A percentile compares a stretch with the other conserved stretches of the same genome.
These are phyloP conservation scores for Triticum turgidum DNA, from an alignment of 176 grass and related monocot genomes.

Conservation along the genomic window DNA sequence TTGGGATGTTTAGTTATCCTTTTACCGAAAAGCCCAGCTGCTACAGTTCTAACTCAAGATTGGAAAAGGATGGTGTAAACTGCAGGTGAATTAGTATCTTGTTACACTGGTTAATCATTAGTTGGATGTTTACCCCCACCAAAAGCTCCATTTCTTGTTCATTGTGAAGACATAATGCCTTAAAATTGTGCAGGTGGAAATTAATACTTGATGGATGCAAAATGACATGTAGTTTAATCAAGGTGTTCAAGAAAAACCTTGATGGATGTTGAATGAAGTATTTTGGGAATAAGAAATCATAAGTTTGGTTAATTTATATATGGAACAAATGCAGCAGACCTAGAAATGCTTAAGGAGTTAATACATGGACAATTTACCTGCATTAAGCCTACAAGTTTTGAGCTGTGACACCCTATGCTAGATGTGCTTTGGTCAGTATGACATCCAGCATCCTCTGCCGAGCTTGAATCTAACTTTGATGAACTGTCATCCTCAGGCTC, in stretches of 20 bases:
- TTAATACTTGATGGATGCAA: neutral
- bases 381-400: conserved; percentile 40
- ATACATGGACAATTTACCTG: conserved; percentile 44
- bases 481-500: conserved; percentile 81
- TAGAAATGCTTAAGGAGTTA: neutral
- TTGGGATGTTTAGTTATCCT: neutral
- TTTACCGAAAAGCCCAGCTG: neutral
- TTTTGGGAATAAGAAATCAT: neutral
- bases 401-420: conserved; percentile 30
- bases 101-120: neutral
- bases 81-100: neutral
- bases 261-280: neutral
- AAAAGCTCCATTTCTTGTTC: neutral
- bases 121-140: neutral
- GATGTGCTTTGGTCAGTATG: conserved; percentile 33
- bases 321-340: neutral
- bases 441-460: conserved; percentile 32
- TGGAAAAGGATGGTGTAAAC: neutral
- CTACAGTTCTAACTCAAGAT: conserved; percentile 4
- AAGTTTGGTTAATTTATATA: neutral
- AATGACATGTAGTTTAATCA: neutral
- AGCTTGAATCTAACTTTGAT: conserved; percentile 51
- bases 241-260: neutral
- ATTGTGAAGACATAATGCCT: neutral
- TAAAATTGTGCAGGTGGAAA: neutral